These are phyloP conservation scores for Erodium moschatum DNA, from an alignment of 441 rosid genomes.

Conservation along the genomic window DNA sequence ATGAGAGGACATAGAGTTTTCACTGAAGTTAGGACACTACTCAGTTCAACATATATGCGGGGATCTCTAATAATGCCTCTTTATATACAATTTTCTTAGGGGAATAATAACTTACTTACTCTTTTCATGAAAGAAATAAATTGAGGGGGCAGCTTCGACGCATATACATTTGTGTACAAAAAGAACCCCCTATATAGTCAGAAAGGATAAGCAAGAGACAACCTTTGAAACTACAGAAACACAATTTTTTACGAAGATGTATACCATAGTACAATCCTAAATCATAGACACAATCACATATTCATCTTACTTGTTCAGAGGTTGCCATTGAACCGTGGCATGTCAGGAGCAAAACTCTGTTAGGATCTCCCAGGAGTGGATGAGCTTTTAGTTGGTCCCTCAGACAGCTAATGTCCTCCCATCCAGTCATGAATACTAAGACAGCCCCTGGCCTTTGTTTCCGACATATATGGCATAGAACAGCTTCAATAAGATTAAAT, in stretches of 20 bases:
- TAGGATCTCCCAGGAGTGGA: conserved; percentile 97
- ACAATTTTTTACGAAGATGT: not conserved
- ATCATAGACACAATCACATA: conserved; percentile 13
- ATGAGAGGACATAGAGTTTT: not conserved
- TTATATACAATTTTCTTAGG: not conserved
- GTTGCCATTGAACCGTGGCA: conserved; percentile 99
- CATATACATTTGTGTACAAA: not conserved
- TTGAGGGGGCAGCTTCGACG: not conserved
- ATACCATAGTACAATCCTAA: not conserved
- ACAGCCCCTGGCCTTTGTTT: conserved; percentile 93
- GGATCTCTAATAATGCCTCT: not conserved
- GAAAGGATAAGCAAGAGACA: not conserved
- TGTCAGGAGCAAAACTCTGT: conserved; percentile 74
- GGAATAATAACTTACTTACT: not conserved
- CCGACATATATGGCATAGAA: conserved; percentile 88
- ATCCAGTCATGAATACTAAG: conserved; percentile 94
- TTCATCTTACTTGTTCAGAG: conserved; percentile 66
- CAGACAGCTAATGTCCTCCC: conserved; percentile 94
- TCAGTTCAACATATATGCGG: not conserved
- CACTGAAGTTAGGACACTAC: not conserved
- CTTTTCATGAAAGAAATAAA: not conserved
- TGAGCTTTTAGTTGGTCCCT: conserved; percentile 94
- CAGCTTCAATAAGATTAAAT: conserved; percentile 92
- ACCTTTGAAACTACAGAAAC: not conserved
- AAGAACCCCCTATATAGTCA: not conserved